Conservation (phyloP, 495 filamentous ascomycete species). For the Alectoria sarmentosa region DNA sequence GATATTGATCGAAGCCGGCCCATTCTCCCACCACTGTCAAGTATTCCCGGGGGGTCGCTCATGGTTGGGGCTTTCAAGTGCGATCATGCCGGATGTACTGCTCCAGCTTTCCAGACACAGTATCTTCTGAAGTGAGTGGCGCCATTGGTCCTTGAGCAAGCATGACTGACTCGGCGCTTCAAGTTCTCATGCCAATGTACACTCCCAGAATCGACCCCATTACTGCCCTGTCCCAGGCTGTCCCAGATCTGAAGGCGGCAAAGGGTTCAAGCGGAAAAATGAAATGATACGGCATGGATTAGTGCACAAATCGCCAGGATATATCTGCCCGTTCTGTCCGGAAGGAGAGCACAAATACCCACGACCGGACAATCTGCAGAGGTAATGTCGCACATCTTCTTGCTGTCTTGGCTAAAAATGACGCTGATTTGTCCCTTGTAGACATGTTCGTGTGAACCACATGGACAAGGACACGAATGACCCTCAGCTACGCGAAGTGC, state of each 20-base stretch:
- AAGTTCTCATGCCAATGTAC: conserved; percentile 92
- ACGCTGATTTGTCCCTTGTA: conserved; percentile 28
- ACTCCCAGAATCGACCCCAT: conserved; percentile 83
- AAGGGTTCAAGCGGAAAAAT: conserved; percentile 97
- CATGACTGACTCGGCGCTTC: conserved; percentile 17
- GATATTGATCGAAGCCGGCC: conserved; percentile 39
- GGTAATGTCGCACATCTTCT: conserved; percentile 45
- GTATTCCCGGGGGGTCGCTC: conserved; percentile 11
- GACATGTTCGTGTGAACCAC: conserved; percentile 86
- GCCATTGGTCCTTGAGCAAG: conserved; percentile 5
- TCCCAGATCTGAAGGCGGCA: conserved; percentile 71
- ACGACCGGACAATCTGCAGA: conserved; percentile 92
- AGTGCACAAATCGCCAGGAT: conserved; percentile 91
- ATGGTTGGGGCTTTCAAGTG: conserved; percentile 45
- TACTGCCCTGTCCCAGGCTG: conserved; percentile 83
- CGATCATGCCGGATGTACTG: conserved; percentile 67
- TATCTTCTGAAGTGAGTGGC: conserved; percentile 63
- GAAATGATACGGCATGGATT: conserved; percentile 98
- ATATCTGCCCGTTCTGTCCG: conserved; percentile 94
- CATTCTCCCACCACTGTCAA: conserved; percentile 23
- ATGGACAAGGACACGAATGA: conserved; percentile 83
- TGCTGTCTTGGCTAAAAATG: neutral
- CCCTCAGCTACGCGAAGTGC: conserved; percentile 65
- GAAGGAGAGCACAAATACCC: conserved; percentile 96
- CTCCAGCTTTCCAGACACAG: conserved; percentile 87